Evolutionary conservation across 2,329 filamentous ascomycete species (phyloP), one percentile per base, ranked within the genome.

Genomic region (Emericellopsis cladophorae): DNA sequence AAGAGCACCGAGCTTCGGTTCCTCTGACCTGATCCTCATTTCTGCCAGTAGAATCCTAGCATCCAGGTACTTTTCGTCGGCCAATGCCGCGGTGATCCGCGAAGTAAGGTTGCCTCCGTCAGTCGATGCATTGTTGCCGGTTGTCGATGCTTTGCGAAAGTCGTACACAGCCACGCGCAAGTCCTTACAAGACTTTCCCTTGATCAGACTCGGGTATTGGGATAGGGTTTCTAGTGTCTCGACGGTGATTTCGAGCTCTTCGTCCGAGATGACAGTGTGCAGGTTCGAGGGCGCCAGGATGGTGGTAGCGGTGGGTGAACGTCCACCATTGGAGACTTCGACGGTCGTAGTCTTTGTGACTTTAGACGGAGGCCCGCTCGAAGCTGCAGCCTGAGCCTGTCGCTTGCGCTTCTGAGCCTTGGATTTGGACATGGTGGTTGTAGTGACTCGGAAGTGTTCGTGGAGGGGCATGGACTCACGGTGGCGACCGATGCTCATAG

Each of bases 71-170:
- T 77, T 75, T 39, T 69, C 76, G 54, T 84, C 80, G 18, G 73
- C 69, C 0, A 85, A 61, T 3, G 80, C 79, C 16, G 67, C 79
- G 7, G 76, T 79, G 29, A 84, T 76, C 37, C 78, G 68, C 8
- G 77, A 75, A 2, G 80, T 83, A 40, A 84, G 68, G 50, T 79
- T 84, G 38, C 69, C 69, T 44, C 71, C 72, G 45, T 66, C 70
- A 65, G 45, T 36, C 7, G 36, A 21, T 36, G 21, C 24, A 36
- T 22, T 42, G 36, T 77, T 59, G 5, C 80, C 80, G 0, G 76
- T 83, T 0, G 76, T 81, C 48, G 78, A 83, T 14, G 79, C 75
- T 54, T 82, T 74, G 2, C 78, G 72, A 44, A 85, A 84, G 16
- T 78, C 74, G 50, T 81, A 82, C 7, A 82, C 79, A 5, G 79